Percentiles rank a stretch among this genome's conserved stretches.
Conservation (phyloP, 257 asterid genomes). For the Scutellaria baicalensis region DNA sequence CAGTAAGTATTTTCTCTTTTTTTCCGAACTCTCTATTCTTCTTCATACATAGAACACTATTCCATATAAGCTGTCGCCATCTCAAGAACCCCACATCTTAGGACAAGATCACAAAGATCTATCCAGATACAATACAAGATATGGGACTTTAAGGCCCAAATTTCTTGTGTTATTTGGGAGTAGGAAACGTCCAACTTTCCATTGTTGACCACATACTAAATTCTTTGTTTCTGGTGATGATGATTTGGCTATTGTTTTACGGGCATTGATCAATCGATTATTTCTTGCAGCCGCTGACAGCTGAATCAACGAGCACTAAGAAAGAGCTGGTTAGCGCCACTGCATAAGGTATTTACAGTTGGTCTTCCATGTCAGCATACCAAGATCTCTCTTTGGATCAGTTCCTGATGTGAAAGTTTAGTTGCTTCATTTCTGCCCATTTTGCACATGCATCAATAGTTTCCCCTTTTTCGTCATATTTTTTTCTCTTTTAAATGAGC, state of each 20-base stretch:
- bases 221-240: neutral
- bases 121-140: neutral
- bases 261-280: neutral
- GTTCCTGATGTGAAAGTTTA: neutral
- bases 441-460: conserved; percentile 11
- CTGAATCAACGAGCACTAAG: conserved; percentile 9
- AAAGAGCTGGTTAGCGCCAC: conserved; percentile 38
- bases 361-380: neutral
- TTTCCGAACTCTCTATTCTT: too few species aligned
- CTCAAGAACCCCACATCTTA: neutral
- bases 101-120: neutral
- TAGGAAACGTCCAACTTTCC: neutral
- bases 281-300: conserved; percentile 42
- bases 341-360: conserved; percentile 20
- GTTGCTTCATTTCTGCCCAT: neutral
- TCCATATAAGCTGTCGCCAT: neutral
- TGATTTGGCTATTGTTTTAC: neutral
- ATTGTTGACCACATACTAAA: neutral
- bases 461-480: neutral
- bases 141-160: neutral
- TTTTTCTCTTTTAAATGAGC: neutral
- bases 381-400: neutral
- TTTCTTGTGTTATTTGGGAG: neutral
- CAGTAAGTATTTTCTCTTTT: conserved; percentile 44
- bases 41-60: neutral